phyloP scores from a whole-genome alignment of 208 protist species.

The Crithidia thermophila region DNA sequence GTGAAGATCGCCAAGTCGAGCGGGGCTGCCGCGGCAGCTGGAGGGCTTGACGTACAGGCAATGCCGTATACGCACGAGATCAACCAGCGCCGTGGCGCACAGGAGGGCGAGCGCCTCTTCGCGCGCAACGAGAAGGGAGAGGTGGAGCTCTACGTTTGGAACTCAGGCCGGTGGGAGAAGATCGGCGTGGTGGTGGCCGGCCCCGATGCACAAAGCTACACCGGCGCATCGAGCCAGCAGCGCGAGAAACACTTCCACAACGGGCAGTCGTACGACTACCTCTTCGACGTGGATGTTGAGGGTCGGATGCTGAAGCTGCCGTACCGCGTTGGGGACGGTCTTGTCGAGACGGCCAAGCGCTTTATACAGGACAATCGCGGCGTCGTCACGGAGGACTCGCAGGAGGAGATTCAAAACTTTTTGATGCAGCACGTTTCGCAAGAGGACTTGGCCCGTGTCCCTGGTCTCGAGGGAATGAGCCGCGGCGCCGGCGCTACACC shows the following conservation, averaged over 20 bases:
- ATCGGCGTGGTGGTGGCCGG: conserved; percentile 93
- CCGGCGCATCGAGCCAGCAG: conserved; percentile 20
- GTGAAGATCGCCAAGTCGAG: conserved; percentile 35
- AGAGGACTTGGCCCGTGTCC: conserved; percentile 41
- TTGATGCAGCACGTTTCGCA: conserved; percentile 73
- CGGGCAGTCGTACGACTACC: conserved; percentile 94
- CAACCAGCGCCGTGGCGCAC: conserved; percentile 25
- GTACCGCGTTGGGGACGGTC: conserved; percentile 91
- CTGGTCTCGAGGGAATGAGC: conserved; percentile 26
- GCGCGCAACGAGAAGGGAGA: conserved; percentile 60
- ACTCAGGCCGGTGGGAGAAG: conserved; percentile 80
- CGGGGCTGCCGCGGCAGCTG: conserved; percentile 11
- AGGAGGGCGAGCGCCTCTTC: conserved; percentile 71
- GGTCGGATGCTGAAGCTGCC: conserved; percentile 83
- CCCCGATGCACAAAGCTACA: conserved; percentile 41
- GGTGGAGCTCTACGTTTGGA: conserved; percentile 85
- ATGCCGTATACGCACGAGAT: conserved; percentile 61
- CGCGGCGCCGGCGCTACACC: neutral
- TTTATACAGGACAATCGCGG: conserved; percentile 87
- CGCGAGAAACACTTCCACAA: conserved; percentile 77
- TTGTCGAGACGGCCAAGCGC: conserved; percentile 85
- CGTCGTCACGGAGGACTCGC: conserved; percentile 79
- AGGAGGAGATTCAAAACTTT: conserved; percentile 95
- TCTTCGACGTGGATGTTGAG: conserved; percentile 95
- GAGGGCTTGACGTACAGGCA: conserved; percentile 35